Base-by-base conservation (phyloP, 176 grass and related monocot genomes). In the Carex myosuroides region DNA sequence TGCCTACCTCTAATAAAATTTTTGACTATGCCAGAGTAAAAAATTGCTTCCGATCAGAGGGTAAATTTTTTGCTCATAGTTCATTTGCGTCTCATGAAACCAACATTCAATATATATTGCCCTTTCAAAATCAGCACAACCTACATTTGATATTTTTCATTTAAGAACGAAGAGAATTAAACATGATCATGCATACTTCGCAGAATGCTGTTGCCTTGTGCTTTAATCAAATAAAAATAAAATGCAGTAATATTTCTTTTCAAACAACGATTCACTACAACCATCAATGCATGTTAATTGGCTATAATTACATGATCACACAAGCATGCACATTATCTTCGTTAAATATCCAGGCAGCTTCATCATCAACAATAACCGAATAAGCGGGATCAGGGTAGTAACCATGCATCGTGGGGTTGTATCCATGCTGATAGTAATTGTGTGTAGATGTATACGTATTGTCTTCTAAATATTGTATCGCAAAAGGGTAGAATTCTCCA, bases 311-410 rank as follows among this genome's bases (percentile, higher is more conserved):
- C 95, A 94, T 98, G 44, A 98, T 59, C 58, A 59, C 9, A 80
- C 95, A 98, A 37, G 95, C 92, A 42, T 94, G 86, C 46, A 93
- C 95, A 70, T 98, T 94, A 58, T 98, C 92, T 8, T 91, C 95
- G 75, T 94, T 82, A 87, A 98, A 93, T 33, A 93, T 64, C 32
- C 81, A 89, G 56, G 88, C 85, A 3, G 91, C 84, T 41, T 90
- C 32, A 82, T 94, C 95, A 58, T 94, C 92, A 50, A 98, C 37
- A 16, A 98, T 13, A 26, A 93, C 54, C 14, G 92, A 87, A 90
- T 93, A 93, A 70, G 92, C 86, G 13, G 92, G 89, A 85, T 90
- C 85, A 10, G 92, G 88, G 73, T 90, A 94, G 75, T 88, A 89
- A 2, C 95, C 95, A 24, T 90, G 20, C 67, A 90, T 79, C 0